Base-by-base conservation (phyloP, 495 filamentous ascomycete genomes). In the Terfezia claveryi region DNA sequence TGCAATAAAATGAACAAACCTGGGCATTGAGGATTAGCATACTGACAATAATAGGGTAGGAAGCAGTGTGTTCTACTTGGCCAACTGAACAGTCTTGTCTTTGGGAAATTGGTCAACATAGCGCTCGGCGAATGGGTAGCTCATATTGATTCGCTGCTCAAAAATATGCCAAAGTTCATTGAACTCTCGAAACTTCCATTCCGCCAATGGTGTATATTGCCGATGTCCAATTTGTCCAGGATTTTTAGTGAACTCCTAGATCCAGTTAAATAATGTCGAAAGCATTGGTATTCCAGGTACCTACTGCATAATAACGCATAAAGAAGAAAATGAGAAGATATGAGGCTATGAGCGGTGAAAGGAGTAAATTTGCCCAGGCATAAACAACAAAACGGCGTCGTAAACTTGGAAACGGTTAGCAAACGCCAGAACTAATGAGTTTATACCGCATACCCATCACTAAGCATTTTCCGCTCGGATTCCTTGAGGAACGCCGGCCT, bases 131-230 rank as follows among this genome's bases (percentile, higher is more conserved):
- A 82, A 94, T 0, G 89, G 89, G 61, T 88, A 86, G 7, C 92
- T 94, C 84, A 95, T 91, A 60, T 94, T 86, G 54, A 83, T 73
- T 11, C 91, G 79, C 55, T 86, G 82, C 58, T 86, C 76, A 62
- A 94, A 98, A 1, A 96, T 71, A 70, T 96, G 91, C 59, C 80
- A 80, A 0, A 98, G 76, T 66, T 98, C 91, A 61, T 98, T 98
- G 73, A 96, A 96, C 66, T 96, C 89, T 52, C 91, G 82, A 57
- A 96, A 95, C 62, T 94, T 95, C 92, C 91, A 96, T 66, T 92
- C 83, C 2, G 92, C 91, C 51, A 94, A 75, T 2, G 87, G 85
- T 2, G 88, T 95, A 61, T 94, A 98, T 60, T 83, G 80, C 12
- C 91, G 80, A 23, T 85, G 81, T 14, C 82, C 82, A 37, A 87